Base-by-base conservation (phyloP, 305 asterid genomes). In the Striga hermonthica region DNA sequence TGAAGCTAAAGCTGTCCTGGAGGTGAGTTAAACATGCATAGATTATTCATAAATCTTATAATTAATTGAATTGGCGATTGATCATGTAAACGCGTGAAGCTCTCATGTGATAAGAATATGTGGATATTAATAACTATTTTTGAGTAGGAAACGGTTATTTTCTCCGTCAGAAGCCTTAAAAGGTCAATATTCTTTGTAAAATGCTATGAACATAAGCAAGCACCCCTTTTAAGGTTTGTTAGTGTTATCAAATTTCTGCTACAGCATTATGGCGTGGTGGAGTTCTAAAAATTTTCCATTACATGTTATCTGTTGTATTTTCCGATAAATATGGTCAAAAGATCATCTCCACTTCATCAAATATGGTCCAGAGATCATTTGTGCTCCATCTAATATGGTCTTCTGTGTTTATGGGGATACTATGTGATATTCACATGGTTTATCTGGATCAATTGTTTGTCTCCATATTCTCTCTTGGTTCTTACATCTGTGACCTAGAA, bases 1-100 rank as follows among this genome's bases (percentile, higher is more conserved):
- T 70, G 94, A 86, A 71, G 96, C 94, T 70, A 80, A 74, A 76
- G 79, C 70, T 57, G 72, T 73, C 70, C 65, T 85, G 68, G 82
- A 83, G 91, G 89, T 81, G 67, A n/a, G 68, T 53, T 49, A 44
- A 67, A 11, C 57, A 35, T 50, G 57, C 1, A 15, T 34, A 7
- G 13, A 34, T 1, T 50, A 50, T 6, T 50, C 15, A 50, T 50
- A 10, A 50, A 50, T 14, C 57, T 50, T 50, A 50, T 50, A 15
- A 6, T 14, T 50, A 15, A 13, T 11, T 15, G 16, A 50, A 50
- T 12, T 3, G 16, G 15, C 14, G 0, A 50, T 14, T 50, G 15
- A 50, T 4, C 57, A 13, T 50, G 35, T 50, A 28, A 7, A 50
- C 14, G 16, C 15, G 4, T 49, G 56, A 5, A 13, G 10, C 6